A percentile compares a stretch with the other conserved stretches of the same genome.
Conservation (phyloP, 2,329 filamentous ascomycete species). For the Neonectria ditissima region DNA sequence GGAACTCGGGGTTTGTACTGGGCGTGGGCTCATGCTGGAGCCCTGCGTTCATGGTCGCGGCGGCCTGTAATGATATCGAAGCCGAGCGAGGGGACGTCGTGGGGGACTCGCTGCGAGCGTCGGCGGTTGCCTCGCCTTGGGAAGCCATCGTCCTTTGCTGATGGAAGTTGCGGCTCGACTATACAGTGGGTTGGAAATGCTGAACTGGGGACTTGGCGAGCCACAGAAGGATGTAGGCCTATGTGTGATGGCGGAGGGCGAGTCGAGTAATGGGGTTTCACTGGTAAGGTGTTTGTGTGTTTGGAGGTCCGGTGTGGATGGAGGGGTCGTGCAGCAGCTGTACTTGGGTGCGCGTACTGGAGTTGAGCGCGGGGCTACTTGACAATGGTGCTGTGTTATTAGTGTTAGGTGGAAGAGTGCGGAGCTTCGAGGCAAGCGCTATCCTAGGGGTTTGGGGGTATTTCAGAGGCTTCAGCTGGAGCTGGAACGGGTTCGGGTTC, state of each 20-base stretch:
- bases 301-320: conserved; percentile 24
- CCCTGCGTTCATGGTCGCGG: conserved; percentile 82
- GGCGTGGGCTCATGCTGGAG: conserved; percentile 73
- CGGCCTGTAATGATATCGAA: conserved; percentile 78
- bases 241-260: background rate
- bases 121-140: conserved; percentile 42
- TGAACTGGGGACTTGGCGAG: background rate
- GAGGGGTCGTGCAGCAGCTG: conserved; percentile 19
- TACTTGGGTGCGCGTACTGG: conserved; percentile 1
- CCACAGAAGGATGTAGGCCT: background rate
- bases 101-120: conserved; percentile 60
- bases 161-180: background rate
- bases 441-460: background rate
- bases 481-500: background rate
- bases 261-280: background rate
- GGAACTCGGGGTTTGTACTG: conserved; percentile 55
- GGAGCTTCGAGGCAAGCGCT: background rate
- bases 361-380: background rate
- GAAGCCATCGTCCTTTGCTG: conserved; percentile 44
- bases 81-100: conserved; percentile 73
- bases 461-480: background rate
- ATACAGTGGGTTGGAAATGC: background rate
- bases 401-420: background rate
- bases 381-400: background rate
- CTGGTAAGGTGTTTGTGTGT: conserved; percentile 1